Evolutionary conservation across 2,329 filamentous ascomycete genomes (phyloP).

Genomic region (Alternaria triticina): DNA sequence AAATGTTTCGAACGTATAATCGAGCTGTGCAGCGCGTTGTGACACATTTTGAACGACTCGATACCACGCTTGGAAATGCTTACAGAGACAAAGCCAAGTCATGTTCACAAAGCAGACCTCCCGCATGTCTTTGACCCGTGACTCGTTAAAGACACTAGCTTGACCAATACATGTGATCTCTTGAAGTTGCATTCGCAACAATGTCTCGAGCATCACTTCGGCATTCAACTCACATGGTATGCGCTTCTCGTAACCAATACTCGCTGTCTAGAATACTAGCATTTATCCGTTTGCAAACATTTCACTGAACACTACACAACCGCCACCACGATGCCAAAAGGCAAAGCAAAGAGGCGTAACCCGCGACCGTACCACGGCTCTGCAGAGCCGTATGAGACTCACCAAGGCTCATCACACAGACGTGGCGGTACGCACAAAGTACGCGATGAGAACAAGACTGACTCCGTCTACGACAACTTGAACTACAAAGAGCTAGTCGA

Average conservation of each 20-base stretch:
- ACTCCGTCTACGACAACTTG: constrained; percentile 38
- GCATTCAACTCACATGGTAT: background rate
- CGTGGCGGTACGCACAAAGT: constrained; percentile 42
- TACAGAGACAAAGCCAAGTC: constrained; percentile 7
- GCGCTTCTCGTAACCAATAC: background rate
- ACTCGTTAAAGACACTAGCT: background rate
- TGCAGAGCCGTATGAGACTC: constrained; percentile 3
- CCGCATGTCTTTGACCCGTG: background rate
- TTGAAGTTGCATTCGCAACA: background rate
- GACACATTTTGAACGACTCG: background rate
- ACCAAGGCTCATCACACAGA: constrained; percentile 24
- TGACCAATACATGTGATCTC: background rate
- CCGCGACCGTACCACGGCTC: constrained; percentile 1
- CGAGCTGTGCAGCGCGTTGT: background rate
- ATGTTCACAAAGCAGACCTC: background rate
- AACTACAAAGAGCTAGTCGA: constrained; percentile 30
- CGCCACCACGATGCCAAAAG: constrained; percentile 23
- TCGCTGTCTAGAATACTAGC: background rate
- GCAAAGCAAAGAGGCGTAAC: constrained; percentile 17
- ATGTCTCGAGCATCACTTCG: background rate
- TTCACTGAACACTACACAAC: background rate
- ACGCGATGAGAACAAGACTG: constrained; percentile 32
- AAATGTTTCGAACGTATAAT: background rate
- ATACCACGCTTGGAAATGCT: background rate
- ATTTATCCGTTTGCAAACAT: background rate